These are phyloP conservation scores for Ascochyta rabiei DNA, from an alignment of 2,329 filamentous ascomycete genomes.

Conservation along the genomic window DNA sequence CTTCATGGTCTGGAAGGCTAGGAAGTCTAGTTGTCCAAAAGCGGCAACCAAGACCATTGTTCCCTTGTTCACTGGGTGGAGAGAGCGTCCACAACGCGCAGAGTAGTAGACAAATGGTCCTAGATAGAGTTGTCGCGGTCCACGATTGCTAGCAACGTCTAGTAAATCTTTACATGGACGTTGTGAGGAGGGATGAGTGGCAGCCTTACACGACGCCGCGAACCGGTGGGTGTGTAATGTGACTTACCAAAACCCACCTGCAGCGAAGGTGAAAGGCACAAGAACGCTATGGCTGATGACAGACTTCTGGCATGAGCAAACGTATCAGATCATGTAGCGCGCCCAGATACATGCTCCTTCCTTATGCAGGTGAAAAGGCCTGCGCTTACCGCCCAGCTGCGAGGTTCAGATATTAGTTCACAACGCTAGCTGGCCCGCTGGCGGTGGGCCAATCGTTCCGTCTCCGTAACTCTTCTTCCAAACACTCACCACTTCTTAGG, in stretches of 20 bases:
- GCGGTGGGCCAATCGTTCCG: conserved; percentile 6
- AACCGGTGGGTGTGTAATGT: conserved; percentile 2
- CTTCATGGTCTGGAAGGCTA: neutral
- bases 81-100: neutral
- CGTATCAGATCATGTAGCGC: neutral
- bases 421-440: neutral
- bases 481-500: neutral
- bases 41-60: neutral
- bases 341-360: neutral
- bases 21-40: neutral
- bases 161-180: neutral
- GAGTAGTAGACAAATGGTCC: neutral
- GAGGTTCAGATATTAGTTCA: conserved; percentile 6
- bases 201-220: neutral
- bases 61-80: neutral
- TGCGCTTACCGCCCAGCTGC: conserved; percentile 7
- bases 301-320: neutral
- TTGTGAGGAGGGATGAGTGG: neutral
- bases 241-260: neutral
- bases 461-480: neutral
- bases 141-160: neutral
- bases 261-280: neutral
- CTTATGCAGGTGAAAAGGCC: conserved; percentile 5
- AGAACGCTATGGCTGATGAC: neutral
- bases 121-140: neutral